Percentiles rank a stretch among this genome's conserved stretches.
These are phyloP conservation scores for Brasilioporus rufonigricans DNA, from an alignment of 768 basidiomycete species.

Conservation along the genomic window DNA sequence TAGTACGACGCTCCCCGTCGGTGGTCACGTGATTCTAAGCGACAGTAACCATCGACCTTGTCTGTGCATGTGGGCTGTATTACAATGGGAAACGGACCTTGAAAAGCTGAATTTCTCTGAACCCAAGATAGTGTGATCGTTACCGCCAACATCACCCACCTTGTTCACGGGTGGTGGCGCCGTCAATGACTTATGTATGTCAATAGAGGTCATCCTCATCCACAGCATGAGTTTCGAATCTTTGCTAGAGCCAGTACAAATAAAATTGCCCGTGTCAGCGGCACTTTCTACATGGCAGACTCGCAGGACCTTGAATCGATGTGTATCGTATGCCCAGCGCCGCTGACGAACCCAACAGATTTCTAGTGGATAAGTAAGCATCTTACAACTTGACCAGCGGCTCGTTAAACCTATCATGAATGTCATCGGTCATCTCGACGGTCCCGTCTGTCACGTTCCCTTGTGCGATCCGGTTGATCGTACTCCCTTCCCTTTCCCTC, in stretches of 20 bases:
- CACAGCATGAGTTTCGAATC: no score
- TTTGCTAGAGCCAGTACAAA: neutral
- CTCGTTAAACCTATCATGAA: neutral
- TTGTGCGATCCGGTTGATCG: conserved; percentile 11
- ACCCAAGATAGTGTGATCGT: no score
- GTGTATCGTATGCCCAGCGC: neutral
- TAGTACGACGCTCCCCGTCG: no score
- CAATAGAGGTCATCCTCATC: no score
- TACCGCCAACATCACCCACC: no score
- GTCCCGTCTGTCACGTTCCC: conserved; percentile 20
- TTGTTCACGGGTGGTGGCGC: no score
- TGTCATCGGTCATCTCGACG: conserved; percentile 10
- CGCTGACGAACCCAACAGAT: neutral
- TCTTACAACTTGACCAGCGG: neutral
- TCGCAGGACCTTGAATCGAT: neutral
- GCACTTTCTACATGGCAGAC: neutral
- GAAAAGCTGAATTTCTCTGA: no score
- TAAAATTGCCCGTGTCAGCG: neutral
- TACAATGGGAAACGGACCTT: no score
- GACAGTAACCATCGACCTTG: no score
- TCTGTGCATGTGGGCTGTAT: no score
- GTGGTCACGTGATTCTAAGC: no score
- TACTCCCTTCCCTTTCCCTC: conserved; percentile 1
- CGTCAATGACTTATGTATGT: no score
- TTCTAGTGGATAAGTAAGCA: neutral